Percentiles rank a stretch among this genome's conserved stretches.
Conservation (phyloP, 1,284 basidiomycete species). For the Ustilago curta region DNA sequence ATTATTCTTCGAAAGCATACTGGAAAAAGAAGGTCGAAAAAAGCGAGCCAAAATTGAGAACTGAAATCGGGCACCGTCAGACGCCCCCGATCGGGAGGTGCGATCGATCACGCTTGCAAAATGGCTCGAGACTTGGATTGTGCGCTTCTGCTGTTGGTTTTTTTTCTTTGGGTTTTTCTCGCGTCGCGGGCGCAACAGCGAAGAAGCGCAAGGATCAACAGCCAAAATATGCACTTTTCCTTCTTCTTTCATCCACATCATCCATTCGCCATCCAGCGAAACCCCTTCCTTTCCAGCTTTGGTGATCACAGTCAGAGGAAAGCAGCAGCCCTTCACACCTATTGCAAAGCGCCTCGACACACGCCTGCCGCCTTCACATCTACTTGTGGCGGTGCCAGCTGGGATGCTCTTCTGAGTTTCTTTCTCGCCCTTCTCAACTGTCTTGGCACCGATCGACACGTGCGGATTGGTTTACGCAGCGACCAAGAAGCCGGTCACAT, state of each 20-base stretch:
- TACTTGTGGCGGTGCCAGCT: background rate
- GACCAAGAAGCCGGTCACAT: background rate
- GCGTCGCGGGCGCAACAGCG: constrained; percentile 31
- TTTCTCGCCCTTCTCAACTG: background rate
- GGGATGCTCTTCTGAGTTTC: constrained; percentile 25
- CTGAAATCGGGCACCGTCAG: constrained; percentile 2
- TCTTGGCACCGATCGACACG: background rate
- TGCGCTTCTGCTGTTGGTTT: constrained; percentile 12
- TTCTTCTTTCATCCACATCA: constrained; percentile 10
- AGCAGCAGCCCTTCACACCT: no score
- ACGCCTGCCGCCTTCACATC: background rate
- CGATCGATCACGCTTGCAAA: constrained; percentile 31
- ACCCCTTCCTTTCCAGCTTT: no score
- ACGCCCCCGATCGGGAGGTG: background rate
- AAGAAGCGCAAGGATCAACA: constrained; percentile 9
- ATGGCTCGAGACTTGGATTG: background rate
- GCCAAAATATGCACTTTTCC: background rate
- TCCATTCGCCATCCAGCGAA: no score
- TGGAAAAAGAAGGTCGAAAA: constrained; percentile 4
- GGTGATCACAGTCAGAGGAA: no score
- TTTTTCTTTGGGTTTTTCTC: constrained; percentile 15
- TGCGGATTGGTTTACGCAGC: background rate
- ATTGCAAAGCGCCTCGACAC: background rate
- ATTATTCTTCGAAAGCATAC: no score
- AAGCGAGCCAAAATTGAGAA: constrained; percentile 2